Conservation (phyloP, 2,329 filamentous ascomycete species). For the Akanthomyces dipterigenus region DNA sequence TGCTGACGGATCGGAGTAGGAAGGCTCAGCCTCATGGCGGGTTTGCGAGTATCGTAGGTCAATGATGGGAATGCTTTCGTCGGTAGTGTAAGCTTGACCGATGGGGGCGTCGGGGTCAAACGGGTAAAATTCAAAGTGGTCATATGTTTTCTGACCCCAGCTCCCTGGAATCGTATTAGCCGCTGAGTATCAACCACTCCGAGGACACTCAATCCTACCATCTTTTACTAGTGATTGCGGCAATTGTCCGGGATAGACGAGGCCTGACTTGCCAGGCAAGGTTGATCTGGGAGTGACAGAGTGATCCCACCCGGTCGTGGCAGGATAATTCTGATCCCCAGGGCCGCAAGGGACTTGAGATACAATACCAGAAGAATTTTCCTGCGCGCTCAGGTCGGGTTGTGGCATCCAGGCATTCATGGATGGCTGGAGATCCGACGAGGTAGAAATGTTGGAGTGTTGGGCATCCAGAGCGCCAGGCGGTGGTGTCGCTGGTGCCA, state of each 20-base stretch:
- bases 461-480: slow-evolving; percentile 1
- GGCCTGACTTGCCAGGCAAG: not conserved
- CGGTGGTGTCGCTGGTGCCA: not conserved
- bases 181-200: not conserved
- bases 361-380: not conserved
- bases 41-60: slow-evolving; percentile 48
- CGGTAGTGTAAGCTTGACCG: slow-evolving; percentile 55
- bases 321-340: not conserved
- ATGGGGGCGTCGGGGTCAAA: slow-evolving; percentile 54
- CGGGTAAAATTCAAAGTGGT: slow-evolving; percentile 47
- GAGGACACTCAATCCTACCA: not conserved
- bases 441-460: slow-evolving; percentile 4
- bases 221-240: slow-evolving; percentile 5
- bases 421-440: not conserved
- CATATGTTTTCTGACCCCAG: slow-evolving; percentile 50
- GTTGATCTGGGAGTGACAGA: slow-evolving; percentile 4
- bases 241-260: slow-evolving; percentile 3
- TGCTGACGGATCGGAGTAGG: slow-evolving; percentile 45
- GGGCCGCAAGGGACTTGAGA: not conserved
- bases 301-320: not conserved
- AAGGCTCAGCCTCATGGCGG: slow-evolving; percentile 41
- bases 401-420: slow-evolving; percentile 9
- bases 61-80: slow-evolving; percentile 56
- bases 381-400: not conserved
- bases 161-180: slow-evolving; percentile 17